Evolutionary conservation across 2,329 filamentous ascomycete genomes (phyloP), one percentile per base, ranked within the genome.

Genomic region (Hypoxylon sp.): DNA sequence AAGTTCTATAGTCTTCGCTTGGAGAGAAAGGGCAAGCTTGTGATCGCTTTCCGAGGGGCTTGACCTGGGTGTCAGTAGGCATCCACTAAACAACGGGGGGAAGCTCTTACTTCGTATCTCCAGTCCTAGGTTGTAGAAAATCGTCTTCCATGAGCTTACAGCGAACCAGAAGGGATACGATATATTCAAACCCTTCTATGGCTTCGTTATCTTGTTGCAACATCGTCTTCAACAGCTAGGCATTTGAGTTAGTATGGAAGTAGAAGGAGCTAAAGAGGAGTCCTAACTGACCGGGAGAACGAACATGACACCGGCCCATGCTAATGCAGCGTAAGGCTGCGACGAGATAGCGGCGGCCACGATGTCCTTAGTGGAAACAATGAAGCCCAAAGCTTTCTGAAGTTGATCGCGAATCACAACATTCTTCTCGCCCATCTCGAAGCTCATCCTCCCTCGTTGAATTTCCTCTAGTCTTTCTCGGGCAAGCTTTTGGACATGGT

Each of bases 281-380:
- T 11, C 22, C 36, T 28, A 9, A 36, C 50, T 61, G 33, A 61
- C 51, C 3, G 58, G 58, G 4, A 55, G 45, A 28, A 61, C 28
- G 20, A 55, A 49, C 51, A 51, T 55, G 26, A 51, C 51, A 11
- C 51, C 51, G 7, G 44, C 58, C 51, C 44, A 61, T 11, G 50
- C 50, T 30, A 61, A 14, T 45, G 58, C 51, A 14, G 58, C 51
- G 22, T 50, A 26, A 18, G 58, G 58, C 20, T 55, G 44, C 28
- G 50, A 42, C 45, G 58, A 61, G 45, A 61, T 61, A 2, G 51
- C 58, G 4, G 51, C 18, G 44, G n/a, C 44, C 33, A 61, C 51
- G 14, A 55, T 0, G 18, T 61, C 58, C 20, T 55, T 61, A 8
- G 18, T 14, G 6, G 50, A 50, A 9, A 55, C 18, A 5, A 55